Evolutionary conservation across 768 basidiomycete genomes (phyloP).

Genomic region (Boletus rubescentipes): DNA sequence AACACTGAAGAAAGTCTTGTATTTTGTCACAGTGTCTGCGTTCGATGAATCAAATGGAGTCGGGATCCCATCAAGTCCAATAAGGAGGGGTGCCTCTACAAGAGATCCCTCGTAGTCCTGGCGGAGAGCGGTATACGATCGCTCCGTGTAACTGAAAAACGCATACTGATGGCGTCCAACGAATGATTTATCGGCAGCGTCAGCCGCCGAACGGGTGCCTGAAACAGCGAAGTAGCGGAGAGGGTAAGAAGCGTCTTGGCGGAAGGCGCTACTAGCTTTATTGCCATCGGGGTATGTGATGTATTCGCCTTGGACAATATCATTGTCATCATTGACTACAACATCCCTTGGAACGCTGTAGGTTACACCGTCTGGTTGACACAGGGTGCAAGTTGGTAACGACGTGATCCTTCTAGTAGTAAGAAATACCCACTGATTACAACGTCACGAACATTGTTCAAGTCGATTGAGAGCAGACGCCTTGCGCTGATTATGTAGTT

Average conservation of each 20-base stretch:
- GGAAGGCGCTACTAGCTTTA: neutral
- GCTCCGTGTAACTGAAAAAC: too few relatives aligned
- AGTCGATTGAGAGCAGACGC: neutral
- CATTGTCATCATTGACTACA: too few relatives aligned
- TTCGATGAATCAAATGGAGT: too few relatives aligned
- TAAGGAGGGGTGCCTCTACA: neutral
- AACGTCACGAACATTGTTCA: neutral
- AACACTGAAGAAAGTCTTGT: neutral
- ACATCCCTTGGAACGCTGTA: too few relatives aligned
- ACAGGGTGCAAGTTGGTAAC: too few relatives aligned
- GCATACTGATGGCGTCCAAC: neutral
- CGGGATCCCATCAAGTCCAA: neutral
- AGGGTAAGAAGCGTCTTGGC: neutral
- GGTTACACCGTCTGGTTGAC: too few relatives aligned
- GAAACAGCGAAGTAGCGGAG: slow-evolving; percentile 8
- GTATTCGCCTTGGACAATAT: slow-evolving; percentile 4
- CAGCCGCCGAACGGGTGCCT: neutral
- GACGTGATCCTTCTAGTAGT: too few relatives aligned
- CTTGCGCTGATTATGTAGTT: neutral
- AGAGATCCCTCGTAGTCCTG: neutral
- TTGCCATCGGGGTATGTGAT: neutral
- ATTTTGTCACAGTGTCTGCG: neutral
- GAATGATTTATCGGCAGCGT: slow-evolving; percentile 5
- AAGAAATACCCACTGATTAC: neutral
- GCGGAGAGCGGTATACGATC: neutral